Percentiles rank a stretch among this genome's conserved stretches.
Conservation (phyloP, 208 protist species). For the Acanthamoeba healyi region DNA sequence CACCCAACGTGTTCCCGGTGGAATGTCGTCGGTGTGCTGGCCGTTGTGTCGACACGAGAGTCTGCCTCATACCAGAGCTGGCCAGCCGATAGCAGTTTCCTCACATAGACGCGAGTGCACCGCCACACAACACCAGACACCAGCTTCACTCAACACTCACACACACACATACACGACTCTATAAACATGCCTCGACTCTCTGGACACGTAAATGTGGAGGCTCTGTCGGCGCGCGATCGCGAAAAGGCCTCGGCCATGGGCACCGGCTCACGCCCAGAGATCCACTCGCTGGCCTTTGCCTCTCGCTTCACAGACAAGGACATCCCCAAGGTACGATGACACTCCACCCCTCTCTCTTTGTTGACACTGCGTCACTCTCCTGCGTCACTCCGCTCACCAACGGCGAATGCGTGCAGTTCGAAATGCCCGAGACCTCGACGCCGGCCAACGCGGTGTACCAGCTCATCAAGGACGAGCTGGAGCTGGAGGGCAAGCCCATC, state of each 20-base stretch:
- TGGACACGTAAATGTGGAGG: conserved; percentile 14
- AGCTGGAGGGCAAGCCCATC: conserved; percentile 75
- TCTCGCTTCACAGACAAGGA: conserved; percentile 63
- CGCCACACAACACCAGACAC: not conserved
- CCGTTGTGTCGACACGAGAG: not conserved
- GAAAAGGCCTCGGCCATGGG: conserved; percentile 43
- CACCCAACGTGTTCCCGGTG: not conserved
- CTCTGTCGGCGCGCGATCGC: not conserved
- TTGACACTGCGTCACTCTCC: not conserved
- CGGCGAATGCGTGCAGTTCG: not conserved
- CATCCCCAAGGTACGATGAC: conserved; percentile 41
- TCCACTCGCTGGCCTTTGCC: conserved; percentile 25
- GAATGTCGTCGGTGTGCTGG: not conserved
- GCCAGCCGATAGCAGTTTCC: no score
- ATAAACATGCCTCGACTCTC: conserved; percentile 9
- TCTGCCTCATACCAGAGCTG: no score
- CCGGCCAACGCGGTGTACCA: conserved; percentile 59
- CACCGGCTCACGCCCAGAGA: not conserved
- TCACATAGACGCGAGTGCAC: no score
- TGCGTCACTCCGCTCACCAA: not conserved
- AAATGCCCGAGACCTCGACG: conserved; percentile 24
- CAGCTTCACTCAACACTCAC: no score
- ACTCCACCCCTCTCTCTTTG: not conserved
- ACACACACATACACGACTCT: no score
- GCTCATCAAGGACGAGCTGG: conserved; percentile 74